Evolutionary conservation across 2,329 filamentous ascomycete genomes (phyloP), one percentile per base, ranked within the genome.

Genomic region (Ophiostoma sp.): DNA sequence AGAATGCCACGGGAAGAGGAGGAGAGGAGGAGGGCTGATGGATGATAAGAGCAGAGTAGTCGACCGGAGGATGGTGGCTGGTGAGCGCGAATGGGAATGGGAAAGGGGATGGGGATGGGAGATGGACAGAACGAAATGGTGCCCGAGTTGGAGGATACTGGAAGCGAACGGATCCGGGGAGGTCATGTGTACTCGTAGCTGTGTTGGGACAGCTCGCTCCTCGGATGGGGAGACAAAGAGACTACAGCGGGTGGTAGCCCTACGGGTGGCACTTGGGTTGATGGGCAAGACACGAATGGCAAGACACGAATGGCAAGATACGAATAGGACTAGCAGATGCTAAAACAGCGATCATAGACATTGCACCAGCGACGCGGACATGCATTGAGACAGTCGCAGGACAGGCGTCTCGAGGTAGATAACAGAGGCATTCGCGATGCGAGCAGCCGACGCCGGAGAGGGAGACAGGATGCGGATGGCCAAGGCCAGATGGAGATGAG

Each of bases 141-240:
- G 38, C 18, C 27, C 27, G 38, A 60, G 55, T 18, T 16, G 55
- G 14, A 38, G 18, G 38, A 38, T 9, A 60, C 14, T 60, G 55
- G 18, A 60, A 60, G 49, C 63, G 42, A 9, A 55, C 9, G 27
- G 27, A 55, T 27, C 27, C 27, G 27, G 27, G 5, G 8, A 55
- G n/a, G 45, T 47, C 45, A 14, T 47, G 45, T 47, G 49, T n/a
- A n/a, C n/a, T n/a, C n/a, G n/a, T 55, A n/a, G 18, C 18, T 6
- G 27, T 49, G 49, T 40, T 60, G 55, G 27, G 36, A 27, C 5
- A 11, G 55, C 27, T 38, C 27, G 27, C 27, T 27, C 27, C 27
- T 27, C 38, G 27, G 27, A 60, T 60, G 9, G 55, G 55, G 55
- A 60, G 55, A 60, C 55, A 38, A 16, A 60, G 55, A 60, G 55